These are phyloP conservation scores for Thalassiosira ordinaria DNA, from an alignment of 352 stramenopile genomes.

Conservation along the genomic window DNA sequence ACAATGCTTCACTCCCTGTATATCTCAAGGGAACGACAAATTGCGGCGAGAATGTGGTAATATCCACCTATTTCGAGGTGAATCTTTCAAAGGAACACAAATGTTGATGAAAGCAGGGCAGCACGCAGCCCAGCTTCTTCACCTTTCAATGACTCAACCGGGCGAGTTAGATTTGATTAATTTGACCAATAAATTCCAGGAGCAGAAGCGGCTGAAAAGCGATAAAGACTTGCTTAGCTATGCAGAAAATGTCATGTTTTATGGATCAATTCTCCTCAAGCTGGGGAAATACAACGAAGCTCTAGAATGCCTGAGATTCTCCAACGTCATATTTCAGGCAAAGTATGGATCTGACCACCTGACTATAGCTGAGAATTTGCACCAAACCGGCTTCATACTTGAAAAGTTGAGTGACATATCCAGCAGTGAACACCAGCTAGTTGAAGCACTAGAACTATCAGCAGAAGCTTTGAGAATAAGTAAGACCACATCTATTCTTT, in stretches of 20 bases:
- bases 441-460: conserved; percentile 62
- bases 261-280: conserved; percentile 57
- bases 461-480: conserved; percentile 66
- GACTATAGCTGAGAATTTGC: conserved; percentile 61
- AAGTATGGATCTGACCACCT: conserved; percentile 68
- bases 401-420: conserved; percentile 53
- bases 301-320: conserved; percentile 66
- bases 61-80: conserved; percentile 60
- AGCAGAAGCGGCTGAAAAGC: conserved; percentile 39
- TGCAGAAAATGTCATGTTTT: conserved; percentile 65
- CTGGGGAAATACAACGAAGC: conserved; percentile 50
- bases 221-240: conserved; percentile 56
- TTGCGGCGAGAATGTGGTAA: conserved; percentile 56
- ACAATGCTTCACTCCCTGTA: conserved; percentile 58
- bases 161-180: conserved; percentile 33
- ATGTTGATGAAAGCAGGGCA: conserved; percentile 53
- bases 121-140: conserved; percentile 37
- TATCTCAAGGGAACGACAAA: conserved; percentile 50
- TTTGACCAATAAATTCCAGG: conserved; percentile 54
- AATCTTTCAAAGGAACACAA: conserved; percentile 43
- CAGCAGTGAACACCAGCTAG: conserved; percentile 18
- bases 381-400: conserved; percentile 54
- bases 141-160: conserved; percentile 37
- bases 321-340: conserved; percentile 61
- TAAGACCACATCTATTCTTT: no score